Base-by-base conservation (phyloP, 179 eudicot species). In the Amaranthus tricolor region DNA sequence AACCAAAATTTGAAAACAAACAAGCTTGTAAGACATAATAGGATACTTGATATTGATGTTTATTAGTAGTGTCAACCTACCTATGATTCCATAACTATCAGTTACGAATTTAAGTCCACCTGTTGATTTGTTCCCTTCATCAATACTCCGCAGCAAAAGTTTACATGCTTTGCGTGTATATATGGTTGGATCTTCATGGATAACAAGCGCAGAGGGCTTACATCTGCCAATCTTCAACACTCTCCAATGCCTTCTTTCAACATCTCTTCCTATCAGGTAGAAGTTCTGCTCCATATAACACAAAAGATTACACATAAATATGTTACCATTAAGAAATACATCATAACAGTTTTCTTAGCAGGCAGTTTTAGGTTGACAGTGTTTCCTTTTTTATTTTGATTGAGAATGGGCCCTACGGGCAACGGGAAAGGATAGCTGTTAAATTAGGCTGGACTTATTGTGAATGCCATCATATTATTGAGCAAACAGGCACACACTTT, bases 31-130 rank as follows among this genome's bases (percentile, higher is more conserved):
- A 13, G 13, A 31, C 40, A 31, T 31, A 31, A 31, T 31, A 31
- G 40, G 40, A 70, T 47, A 47, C 20, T 10, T 6, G 5, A 66
- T 6, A 60, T 9, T 20, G 47, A 48, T 52, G 45, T 15, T 61
- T n/a, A 9, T 9, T 20, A 19, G 7, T 14, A 20, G 50, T 5
- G 49, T 57, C 9, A 51, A 78, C 94, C 73, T 85, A 94, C 98
- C 98, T 64, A 89, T 85, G 73, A 94, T 87, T 66, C 98, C 98
- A 82, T 90, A 94, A 76, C 90, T 92, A 21, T 75, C 62, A 43
- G 91, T 83, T 48, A 94, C 86, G 62, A 90, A 85, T 77, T 85
- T 89, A 15, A 87, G 89, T 51, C 96, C 98, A n/a, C 91, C 96
- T 2, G 88, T 85, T 3, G 74, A 59, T 87, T 77, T 82, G 82